Base-by-base conservation (phyloP, 2,329 filamentous ascomycete genomes). In the Leptodontidium sp. region DNA sequence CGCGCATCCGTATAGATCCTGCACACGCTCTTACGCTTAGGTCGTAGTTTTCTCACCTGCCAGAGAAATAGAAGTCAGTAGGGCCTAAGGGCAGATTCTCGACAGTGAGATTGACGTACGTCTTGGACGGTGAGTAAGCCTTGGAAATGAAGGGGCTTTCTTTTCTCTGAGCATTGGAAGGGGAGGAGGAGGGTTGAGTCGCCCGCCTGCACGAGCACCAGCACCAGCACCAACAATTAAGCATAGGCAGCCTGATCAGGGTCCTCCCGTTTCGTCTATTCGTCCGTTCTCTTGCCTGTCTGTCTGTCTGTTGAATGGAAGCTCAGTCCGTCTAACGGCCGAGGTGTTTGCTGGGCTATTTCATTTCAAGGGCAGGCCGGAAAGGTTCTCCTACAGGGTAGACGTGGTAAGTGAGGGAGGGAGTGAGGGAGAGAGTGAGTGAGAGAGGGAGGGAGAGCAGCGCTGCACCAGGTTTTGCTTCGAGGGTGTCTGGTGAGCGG, bases 101-200 rank as follows among this genome's bases (percentile, higher is more conserved):
- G 47, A 69, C 47, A 55, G 57, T 49, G 57, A 67, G 68, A 64
- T 70, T 73, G 69, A 78, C 85, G 80, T 83, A 88, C 87, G 79
- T 76, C 80, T 84, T 85, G 78, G 83, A 83, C 67, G 86, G 83
- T 72, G 86, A 87, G 77, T 85, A 84, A 80, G 85, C 84, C 84
- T 84, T 79, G 85, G 83, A 82, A 86, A 87, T 85, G 85, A 85
- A 81, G 86, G 84, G 80, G 82, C 81, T 79, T 82, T 84, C 80
- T 85, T 82, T 80, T 88, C 84, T 79, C 82, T 83, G 80, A 83
- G 82, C 85, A 87, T 87, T 71, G 65, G 73, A 71, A 68, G 52
- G 53, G 21, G 21, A 21, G 50, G 43, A 64, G 29, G 26, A 64
- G 29, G 26, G 32, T 50, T 52, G 53, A 52, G 67, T 69, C 70